Evolutionary conservation across 2,329 filamentous ascomycete species (phyloP).

Genomic region (Aspergillus clavatus): DNA sequence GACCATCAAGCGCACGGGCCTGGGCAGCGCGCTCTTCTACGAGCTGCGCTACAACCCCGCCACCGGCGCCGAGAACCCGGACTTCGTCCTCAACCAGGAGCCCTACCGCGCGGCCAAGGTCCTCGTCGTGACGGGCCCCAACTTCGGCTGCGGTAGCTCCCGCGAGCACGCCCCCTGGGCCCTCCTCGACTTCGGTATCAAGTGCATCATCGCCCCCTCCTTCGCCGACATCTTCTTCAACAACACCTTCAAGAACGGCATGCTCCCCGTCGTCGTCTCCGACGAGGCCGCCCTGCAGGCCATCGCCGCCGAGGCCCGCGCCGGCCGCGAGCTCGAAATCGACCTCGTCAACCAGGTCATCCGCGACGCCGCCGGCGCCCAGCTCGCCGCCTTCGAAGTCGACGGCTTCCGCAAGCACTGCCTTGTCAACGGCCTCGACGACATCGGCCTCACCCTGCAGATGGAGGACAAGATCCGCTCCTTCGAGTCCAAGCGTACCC

Average conservation of each 20-base stretch:
- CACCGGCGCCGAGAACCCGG: conserved; percentile 67
- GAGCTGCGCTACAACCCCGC: conserved; percentile 66
- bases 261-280: conserved; percentile 78
- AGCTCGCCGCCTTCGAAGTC: conserved; percentile 75
- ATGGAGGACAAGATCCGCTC: conserved; percentile 80
- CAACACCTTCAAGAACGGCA: conserved; percentile 99
- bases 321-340: conserved; percentile 79
- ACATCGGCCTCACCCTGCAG: conserved; percentile 92
- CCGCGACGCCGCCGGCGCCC: conserved; percentile 67
- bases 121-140: conserved; percentile 81
- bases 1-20: conserved; percentile 95
- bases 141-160: conserved; percentile 91
- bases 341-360: conserved; percentile 82
- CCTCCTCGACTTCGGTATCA: conserved; percentile 92
- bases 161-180: conserved; percentile 98
- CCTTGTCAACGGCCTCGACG: conserved; percentile 85
- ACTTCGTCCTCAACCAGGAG: conserved; percentile 86
- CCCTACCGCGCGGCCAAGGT: conserved; percentile 83
- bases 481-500: conserved; percentile 73
- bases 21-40: conserved; percentile 83
- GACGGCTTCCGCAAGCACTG: conserved; percentile 95
- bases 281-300: conserved; percentile 62
- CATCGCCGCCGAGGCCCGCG: conserved; percentile 71
- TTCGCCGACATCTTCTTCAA: conserved; percentile 96
- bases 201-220: conserved; percentile 83